phyloP scores from a whole-genome alignment of 768 basidiomycete species.

The Boletus tomentosulus region DNA sequence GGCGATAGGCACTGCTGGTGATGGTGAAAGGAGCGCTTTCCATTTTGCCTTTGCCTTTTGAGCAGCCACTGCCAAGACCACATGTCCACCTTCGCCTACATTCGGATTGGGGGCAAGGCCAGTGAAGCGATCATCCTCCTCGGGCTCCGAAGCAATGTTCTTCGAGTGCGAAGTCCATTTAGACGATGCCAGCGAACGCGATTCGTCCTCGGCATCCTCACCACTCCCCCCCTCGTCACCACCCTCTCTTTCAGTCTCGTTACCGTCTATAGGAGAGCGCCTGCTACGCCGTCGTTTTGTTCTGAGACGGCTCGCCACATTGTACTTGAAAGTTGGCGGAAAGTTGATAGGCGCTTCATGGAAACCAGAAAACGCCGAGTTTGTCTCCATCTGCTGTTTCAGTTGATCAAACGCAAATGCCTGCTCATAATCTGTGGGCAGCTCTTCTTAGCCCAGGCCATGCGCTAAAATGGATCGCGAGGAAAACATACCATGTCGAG shows the following conservation, averaged over 20 bases:
- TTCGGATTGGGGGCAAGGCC: conserved; percentile 22
- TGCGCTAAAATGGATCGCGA: neutral
- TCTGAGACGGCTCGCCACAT: conserved; percentile 59
- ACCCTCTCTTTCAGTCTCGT: conserved; percentile 36
- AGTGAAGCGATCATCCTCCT: conserved; percentile 41
- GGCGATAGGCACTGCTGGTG: conserved; percentile 27
- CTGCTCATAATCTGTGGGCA: conserved; percentile 64
- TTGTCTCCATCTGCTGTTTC: conserved; percentile 65
- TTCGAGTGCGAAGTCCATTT: conserved; percentile 44
- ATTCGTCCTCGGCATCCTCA: conserved; percentile 42
- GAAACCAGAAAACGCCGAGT: conserved; percentile 72
- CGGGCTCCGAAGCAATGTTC: conserved; percentile 30
- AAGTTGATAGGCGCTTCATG: conserved; percentile 77
- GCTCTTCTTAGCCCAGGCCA: conserved; percentile 5
- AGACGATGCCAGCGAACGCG: conserved; percentile 52
- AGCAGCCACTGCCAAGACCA: conserved; percentile 39
- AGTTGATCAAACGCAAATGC: conserved; percentile 92
- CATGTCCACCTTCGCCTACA: conserved; percentile 33
- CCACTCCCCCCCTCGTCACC: conserved; percentile 14
- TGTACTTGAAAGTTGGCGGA: conserved; percentile 92
- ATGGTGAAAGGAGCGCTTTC: conserved; percentile 42
- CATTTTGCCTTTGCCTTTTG: conserved; percentile 56
- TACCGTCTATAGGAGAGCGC: conserved; percentile 37
- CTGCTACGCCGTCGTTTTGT: conserved; percentile 36
- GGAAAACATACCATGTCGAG: conserved; percentile 57